Evolutionary conservation across 768 basidiomycete species (phyloP).

Genomic region (Boletus eberwhitei): DNA sequence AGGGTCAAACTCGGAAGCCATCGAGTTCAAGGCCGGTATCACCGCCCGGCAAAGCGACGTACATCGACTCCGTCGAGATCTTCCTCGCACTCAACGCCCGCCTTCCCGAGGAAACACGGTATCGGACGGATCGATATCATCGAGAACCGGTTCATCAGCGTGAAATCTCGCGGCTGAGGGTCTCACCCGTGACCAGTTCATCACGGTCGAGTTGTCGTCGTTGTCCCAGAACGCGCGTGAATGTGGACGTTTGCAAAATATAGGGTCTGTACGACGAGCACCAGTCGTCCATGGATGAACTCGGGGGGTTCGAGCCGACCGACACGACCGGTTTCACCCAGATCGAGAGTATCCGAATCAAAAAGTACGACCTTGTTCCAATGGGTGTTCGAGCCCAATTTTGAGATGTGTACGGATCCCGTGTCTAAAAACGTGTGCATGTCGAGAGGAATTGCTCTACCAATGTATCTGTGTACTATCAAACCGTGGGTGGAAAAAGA

Average conservation of each 20-base stretch:
- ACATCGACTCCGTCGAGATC: constrained; percentile 93
- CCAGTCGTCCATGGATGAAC: constrained; percentile 97
- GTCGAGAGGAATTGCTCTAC: background rate
- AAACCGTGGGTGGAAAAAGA: background rate
- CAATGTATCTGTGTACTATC: constrained; percentile 4
- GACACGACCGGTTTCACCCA: constrained; percentile 96
- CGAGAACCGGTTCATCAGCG: constrained; percentile 99
- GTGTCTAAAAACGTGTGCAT: constrained; percentile 5
- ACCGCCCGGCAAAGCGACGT: constrained; percentile 65
- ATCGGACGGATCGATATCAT: constrained; percentile 98
- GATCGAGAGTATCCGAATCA: constrained; percentile 96
- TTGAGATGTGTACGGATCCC: too few species aligned
- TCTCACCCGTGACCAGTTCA: constrained; percentile 92
- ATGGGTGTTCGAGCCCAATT: background rate
- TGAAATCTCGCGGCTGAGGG: constrained; percentile 99
- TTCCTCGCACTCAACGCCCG: constrained; percentile 87
- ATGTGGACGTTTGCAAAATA: background rate
- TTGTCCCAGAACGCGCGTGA: background rate
- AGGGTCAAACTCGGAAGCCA: too few species aligned
- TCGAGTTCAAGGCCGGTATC: constrained; percentile 86
- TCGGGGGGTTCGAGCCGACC: constrained; percentile 95
- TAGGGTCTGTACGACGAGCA: constrained; percentile 94
- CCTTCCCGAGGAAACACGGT: constrained; percentile 93
- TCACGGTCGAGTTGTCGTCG: constrained; percentile 70
- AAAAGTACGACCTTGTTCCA: constrained; percentile 63